Evolutionary conservation across 148 eudicot species (phyloP), one percentile per base, ranked within the genome.

Genomic region (Euryodendron excelsum): DNA sequence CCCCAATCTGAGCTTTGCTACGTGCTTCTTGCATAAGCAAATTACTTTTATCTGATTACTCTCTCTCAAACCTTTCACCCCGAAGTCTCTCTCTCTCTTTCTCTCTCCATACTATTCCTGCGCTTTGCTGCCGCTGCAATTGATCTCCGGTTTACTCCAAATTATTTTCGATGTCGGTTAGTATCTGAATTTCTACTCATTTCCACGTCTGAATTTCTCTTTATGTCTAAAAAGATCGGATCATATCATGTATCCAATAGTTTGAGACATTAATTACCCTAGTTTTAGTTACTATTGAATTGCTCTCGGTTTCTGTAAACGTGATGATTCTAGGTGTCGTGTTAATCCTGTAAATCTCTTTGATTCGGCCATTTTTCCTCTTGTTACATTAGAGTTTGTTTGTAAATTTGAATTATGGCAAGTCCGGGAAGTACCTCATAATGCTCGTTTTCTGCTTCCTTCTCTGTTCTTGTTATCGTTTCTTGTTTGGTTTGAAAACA

Each of bases 101-200:
- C 68, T 63, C 68, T 36, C 70, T 34, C 7, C 21, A 3, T 1
- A 13, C 31, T 23, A 69, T 41, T 14, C 39, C 41, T 20, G 59
- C 13, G 13, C 27, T 28, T 52, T 2, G 14, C 60, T 23, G 33
- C 56, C 39, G 47, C 34, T 30, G 18, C 61, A 11, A 30, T 31
- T 48, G 56, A 27, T 30, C n/a, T 47, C 59, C 8, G 34, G 15
- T 74, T 37, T 13, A 2, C 66, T 59, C 68, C 47, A 1, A 27
- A 60, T 25, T 27, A 14, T 25, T 4, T 61, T 27, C 78, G 20
- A 75, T 75, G 78, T 62, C 70, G 78, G 78, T 75, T 45, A 75
- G 78, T 75, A 31, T 50, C 44, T 21, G 39, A 45, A 39, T 18
- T 59, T 60, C 14, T 61, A 3, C 27, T 60, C 28, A 15, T n/a